Percentiles rank a stretch among this genome's conserved stretches.
Conservation (phyloP, 2,329 filamentous ascomycete species). For the Dactylellina leptospora region DNA sequence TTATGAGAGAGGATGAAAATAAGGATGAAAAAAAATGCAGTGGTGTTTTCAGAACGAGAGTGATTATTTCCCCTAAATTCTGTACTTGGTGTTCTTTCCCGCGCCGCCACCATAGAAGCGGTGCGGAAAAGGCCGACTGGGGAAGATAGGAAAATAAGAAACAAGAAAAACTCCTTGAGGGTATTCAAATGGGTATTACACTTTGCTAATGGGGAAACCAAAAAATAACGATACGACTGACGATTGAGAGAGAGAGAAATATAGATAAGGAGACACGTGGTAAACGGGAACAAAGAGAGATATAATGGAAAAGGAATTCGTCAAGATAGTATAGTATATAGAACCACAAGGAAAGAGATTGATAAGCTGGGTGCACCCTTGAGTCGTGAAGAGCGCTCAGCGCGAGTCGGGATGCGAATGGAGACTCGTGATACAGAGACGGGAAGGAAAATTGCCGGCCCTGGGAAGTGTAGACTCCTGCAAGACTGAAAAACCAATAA, state of each 20-base stretch:
- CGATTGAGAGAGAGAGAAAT: conserved; percentile 16
- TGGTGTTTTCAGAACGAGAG: conserved; percentile 30
- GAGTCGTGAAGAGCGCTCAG: conserved; percentile 53
- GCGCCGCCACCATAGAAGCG: conserved; percentile 17
- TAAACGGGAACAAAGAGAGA: conserved; percentile 8
- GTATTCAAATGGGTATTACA: conserved; percentile 54
- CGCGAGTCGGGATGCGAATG: conserved; percentile 14
- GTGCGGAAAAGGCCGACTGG: conserved; percentile 20
- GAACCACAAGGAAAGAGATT: conserved; percentile 33
- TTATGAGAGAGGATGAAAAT: conserved; percentile 14
- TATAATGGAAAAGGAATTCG: conserved; percentile 41
- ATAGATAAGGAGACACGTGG: conserved; percentile 40
- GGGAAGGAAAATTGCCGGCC: conserved; percentile 31
- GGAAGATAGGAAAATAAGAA: conserved; percentile 29
- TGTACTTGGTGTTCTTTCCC: conserved; percentile 35
- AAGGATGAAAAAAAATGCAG: conserved; percentile 25
- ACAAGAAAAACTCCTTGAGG: conserved; percentile 45
- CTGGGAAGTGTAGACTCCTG: conserved; percentile 11
- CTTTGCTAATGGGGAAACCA: conserved; percentile 31
- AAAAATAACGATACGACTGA: conserved; percentile 20
- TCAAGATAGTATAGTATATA: conserved; percentile 26
- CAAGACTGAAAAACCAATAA: conserved; percentile 18
- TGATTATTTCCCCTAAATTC: conserved; percentile 53
- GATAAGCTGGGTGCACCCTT: conserved; percentile 46
- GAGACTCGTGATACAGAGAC: conserved; percentile 46